These are phyloP conservation scores for Hypoxylon sp. DNA, from an alignment of 2,329 filamentous ascomycete genomes.

Conservation along the genomic window DNA sequence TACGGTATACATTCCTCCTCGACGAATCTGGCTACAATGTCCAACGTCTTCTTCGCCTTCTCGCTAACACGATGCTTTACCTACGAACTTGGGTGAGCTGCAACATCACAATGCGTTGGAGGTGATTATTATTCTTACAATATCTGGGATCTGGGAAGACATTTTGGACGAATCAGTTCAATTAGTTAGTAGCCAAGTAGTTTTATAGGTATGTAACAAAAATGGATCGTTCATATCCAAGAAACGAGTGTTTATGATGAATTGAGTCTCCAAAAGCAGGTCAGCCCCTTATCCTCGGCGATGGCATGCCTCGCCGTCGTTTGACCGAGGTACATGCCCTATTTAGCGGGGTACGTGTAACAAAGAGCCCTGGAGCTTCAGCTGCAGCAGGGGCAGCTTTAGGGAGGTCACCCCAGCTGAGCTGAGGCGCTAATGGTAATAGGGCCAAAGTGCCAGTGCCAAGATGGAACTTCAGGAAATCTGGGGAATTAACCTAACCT, in stretches of 20 bases:
- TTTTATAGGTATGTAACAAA: background rate
- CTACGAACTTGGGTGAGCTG: slow-evolving; percentile 49
- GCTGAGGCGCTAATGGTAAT: slow-evolving; percentile 4
- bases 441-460: background rate
- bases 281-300: slow-evolving; percentile 15
- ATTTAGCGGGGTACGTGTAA: slow-evolving; percentile 27
- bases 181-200: background rate
- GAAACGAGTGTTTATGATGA: background rate
- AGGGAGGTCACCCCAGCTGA: slow-evolving; percentile 9
- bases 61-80: slow-evolving; percentile 77
- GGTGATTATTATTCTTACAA: slow-evolving; percentile 43
- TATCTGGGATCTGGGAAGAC: slow-evolving; percentile 50
- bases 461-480: slow-evolving; percentile 13
- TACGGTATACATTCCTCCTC: slow-evolving; percentile 92
- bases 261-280: slow-evolving; percentile 7
- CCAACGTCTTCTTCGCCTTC: slow-evolving; percentile 83
- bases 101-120: background rate
- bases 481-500: slow-evolving; percentile 33
- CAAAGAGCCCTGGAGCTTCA: slow-evolving; percentile 4
- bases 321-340: slow-evolving; percentile 40
- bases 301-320: slow-evolving; percentile 29
- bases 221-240: background rate
- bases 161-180: slow-evolving; percentile 37
- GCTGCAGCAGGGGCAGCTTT: slow-evolving; percentile 12
- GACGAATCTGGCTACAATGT: slow-evolving; percentile 93